Evolutionary conservation across 768 basidiomycete species (phyloP), one percentile per base, ranked within the genome.

Genomic region (Epithele typhae): DNA sequence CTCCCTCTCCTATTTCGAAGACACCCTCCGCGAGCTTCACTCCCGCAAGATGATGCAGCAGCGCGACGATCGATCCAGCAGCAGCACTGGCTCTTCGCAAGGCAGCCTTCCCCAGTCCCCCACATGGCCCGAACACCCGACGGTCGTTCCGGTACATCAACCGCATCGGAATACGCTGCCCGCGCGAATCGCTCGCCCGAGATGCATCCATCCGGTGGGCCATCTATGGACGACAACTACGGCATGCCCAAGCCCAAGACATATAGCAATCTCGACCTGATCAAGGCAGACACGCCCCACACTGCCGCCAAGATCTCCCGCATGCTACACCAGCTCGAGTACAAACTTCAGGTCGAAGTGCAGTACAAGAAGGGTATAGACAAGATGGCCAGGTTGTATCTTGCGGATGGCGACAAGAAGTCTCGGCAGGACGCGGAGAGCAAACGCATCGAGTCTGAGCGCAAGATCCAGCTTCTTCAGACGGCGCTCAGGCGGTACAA

Each of bases 301-400:
- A 93, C 92, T 17, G 87, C 94, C 2, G 86, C 90, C 56, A 98
- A 95, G 74, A 98, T 99, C 64, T 90, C 92, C 34, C 82, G 82
- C 57, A 97, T 98, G 94, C 81, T 98, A 40, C 94, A 97, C 68
- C 94, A 97, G 67, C 84, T 99, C 52, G 94, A 98, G 68, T 99
- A 97, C 80, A 99, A 99, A 71, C 82, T 97, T 45, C 91, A 95
- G 66, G 92, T 99, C 54, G 96, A 99, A 69, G 81, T 87, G 71
- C 93, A 98, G 69, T 97, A 97, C 75, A 95, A 94, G 75, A 79
- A 85, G 64, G 96, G 96, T 34, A 96, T 97, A 54, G 94, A 98
- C 70, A 97, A 97, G 74, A 99, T 99, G 96, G 89, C 86, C 30
- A 94, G 89, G 67, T 76, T 97, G 25, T 97, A 97, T 65, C 84